phyloP scores from a whole-genome alignment of 148 eudicot genomes.

The Silene conica region DNA sequence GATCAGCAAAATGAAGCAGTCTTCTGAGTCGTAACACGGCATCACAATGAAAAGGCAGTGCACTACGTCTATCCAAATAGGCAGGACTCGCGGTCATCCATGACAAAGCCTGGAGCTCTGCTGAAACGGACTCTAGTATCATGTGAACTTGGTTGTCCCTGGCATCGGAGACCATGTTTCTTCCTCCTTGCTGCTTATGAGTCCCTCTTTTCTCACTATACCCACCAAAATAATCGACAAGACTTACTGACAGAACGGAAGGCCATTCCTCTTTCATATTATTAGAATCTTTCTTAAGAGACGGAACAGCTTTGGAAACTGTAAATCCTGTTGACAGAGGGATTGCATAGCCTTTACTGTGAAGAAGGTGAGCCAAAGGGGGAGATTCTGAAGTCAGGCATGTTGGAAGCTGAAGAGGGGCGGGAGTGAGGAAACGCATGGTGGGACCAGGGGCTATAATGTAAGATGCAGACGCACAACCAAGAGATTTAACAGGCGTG shows the following conservation, averaged over 20 bases:
- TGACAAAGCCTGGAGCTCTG: slow-evolving; percentile 88
- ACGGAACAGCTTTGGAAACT: slow-evolving; percentile 88
- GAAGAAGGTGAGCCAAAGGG: slow-evolving; percentile 90
- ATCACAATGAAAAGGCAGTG: slow-evolving; percentile 91
- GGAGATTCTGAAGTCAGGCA: slow-evolving; percentile 92
- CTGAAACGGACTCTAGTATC: slow-evolving; percentile 63
- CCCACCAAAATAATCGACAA: slow-evolving; percentile 84
- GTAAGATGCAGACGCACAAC: slow-evolving; percentile 78
- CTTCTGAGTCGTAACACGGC: slow-evolving; percentile 75
- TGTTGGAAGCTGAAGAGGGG: slow-evolving; percentile 85
- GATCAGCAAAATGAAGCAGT: slow-evolving; percentile 83
- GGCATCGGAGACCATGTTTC: slow-evolving; percentile 37
- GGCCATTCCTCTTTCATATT: slow-evolving; percentile 86
- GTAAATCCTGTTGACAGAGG: slow-evolving; percentile 82
- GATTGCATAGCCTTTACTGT: slow-evolving; percentile 91
- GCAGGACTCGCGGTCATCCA: slow-evolving; percentile 98
- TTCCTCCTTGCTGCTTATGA: slow-evolving; percentile 48
- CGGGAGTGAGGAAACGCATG: slow-evolving; percentile 75
- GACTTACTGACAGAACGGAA: slow-evolving; percentile 77
- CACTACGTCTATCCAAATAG: slow-evolving; percentile 80
- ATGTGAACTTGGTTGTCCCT: slow-evolving; percentile 54
- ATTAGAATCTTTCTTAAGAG: slow-evolving; percentile 55
- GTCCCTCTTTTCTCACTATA: slow-evolving; percentile 47
- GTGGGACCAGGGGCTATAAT: slow-evolving; percentile 74
- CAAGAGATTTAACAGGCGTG: slow-evolving; percentile 89